Evolutionary conservation across 2,329 filamentous ascomycete genomes (phyloP), one percentile per base, ranked within the genome.

Genomic region (Fusarium nelsonii): DNA sequence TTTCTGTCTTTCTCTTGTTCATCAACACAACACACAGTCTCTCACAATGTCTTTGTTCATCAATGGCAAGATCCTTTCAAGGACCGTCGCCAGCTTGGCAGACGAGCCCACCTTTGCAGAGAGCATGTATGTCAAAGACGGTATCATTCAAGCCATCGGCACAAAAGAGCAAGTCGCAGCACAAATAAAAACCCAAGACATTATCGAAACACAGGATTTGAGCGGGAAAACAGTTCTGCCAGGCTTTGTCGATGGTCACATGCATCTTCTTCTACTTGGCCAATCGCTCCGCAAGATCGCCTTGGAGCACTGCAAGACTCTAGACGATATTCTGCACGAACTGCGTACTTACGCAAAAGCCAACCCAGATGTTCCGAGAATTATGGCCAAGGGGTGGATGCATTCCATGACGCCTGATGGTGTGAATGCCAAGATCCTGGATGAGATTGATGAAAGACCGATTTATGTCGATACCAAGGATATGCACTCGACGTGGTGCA

Each of bases 391-490:
- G 58, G 84, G 85, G 8, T 88, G 86, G 87, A 86, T 84, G 82
- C 84, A 87, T 65, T 82, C 80, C 3, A 82, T 83, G 80, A 83
- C 81, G 1, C 80, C 79, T 0, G 78, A 77, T 8, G 78, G 81
- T 14, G 85, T 86, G 1, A 78, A 83, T 28, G 82, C 84, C 2
- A 71, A 63, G 40, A 23, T 76, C 16, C 74, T 88, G 3, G 85
- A 88, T 61, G 85, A 85, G 65, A 70, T 88, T 15, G 85, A 87
- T 58, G 76, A 81, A 2, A 76, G 85, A 39, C 85, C 86, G 2
- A 87, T 88, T 30, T 87, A 85, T 57, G 81, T 88, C 58, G 85
- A 88, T 61, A 83, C 84, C 4, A 87, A 87, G 67, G 85, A 87
- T 55, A 75, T 88, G 65, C 86, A 88, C 70, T 85, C 84, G 0